Evolutionary conservation across 805 yeast species (phyloP), one percentile per base, ranked within the genome.

Genomic region (Candida silvatica): DNA sequence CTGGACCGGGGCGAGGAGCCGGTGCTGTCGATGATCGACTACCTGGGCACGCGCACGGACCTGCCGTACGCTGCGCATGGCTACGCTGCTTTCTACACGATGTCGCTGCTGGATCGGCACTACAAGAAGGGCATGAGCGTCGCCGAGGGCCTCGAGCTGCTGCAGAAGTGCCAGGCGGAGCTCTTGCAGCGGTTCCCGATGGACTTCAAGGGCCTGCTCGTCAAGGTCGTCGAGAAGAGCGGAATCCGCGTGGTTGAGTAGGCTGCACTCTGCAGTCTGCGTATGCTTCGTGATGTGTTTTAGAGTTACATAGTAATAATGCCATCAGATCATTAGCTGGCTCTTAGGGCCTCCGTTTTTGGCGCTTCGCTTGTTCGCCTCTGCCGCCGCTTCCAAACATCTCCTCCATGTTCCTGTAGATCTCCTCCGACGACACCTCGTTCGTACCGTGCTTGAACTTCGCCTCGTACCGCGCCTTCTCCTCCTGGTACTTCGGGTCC

Each of bases 11-110:
- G 49, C 14, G 42, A 41, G 6, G 57, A 51, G 28, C 86, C 97
- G 27, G 64, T 72, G 34, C 68, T 92, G 49, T 79, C 82, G 52
- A 86, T 90, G 80, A 82, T 92, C 46, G 98, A 92, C 56, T 92
- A 92, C 58, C 64, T 92, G 45, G 98, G 98, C 6, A 84, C 98
- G 3, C 76, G 80, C 45, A 94, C 80, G 12, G 85, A 80, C 41
- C 67, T 92, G 39, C 97, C 98, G 12, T 92, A 92, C 54, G 95
- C 94, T 14, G 97, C 97, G 2, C 98, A 92, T 57, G 98, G 98
- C 9, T 92, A 92, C 54, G 95, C 97, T n/a, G 95, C 94, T 2
- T 92, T 90, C 61, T 92, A 92, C 58, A 78, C 95, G 22, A 71
- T 86, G 58, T 83, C 97, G 2, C 64, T 90, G 44, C 68, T 92